Conservation (phyloP, 805 yeast genomes). For the Nematodospora valgi region DNA sequence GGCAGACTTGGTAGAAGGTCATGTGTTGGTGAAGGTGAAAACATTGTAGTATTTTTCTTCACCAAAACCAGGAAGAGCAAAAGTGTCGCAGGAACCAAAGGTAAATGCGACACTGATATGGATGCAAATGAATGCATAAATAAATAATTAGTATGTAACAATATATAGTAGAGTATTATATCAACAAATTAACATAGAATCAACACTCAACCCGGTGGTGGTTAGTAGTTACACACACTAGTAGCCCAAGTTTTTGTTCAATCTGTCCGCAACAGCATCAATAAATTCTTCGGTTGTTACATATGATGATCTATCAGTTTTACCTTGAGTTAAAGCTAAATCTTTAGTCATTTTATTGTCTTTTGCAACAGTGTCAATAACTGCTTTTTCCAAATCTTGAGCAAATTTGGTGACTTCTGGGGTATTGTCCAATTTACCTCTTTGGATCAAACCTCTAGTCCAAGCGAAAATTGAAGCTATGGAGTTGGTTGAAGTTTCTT, state of each 20-base stretch:
- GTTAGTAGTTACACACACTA: no score
- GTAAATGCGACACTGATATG: no score
- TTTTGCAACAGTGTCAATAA: conserved; percentile 75
- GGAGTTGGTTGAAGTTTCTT: conserved; percentile 95
- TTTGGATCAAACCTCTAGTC: conserved; percentile 90
- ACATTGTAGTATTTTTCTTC: no score
- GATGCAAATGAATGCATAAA: no score
- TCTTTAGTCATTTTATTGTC: conserved; percentile 96
- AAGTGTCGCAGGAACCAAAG: no score
- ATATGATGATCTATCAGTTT: conserved; percentile 74
- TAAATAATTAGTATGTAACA: neutral
- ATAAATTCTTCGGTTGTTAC: conserved; percentile 92
- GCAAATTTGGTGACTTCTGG: conserved; percentile 85
- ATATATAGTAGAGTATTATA: neutral
- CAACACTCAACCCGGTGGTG: no score
- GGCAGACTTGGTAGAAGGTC: no score
- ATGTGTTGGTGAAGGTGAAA: no score
- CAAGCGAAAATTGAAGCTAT: conserved; percentile 97
- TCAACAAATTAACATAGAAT: no score
- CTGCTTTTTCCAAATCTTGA: conserved; percentile 73
- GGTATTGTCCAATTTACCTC: conserved; percentile 85
- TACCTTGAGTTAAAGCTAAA: conserved; percentile 85
- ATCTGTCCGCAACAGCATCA: conserved; percentile 71
- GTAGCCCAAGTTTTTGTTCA: conserved; percentile 33
- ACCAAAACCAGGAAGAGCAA: no score